A percentile compares a stretch with the other conserved stretches of the same genome.
phyloP scores from a whole-genome alignment of 768 basidiomycete genomes.

The Amanita thiersii region DNA sequence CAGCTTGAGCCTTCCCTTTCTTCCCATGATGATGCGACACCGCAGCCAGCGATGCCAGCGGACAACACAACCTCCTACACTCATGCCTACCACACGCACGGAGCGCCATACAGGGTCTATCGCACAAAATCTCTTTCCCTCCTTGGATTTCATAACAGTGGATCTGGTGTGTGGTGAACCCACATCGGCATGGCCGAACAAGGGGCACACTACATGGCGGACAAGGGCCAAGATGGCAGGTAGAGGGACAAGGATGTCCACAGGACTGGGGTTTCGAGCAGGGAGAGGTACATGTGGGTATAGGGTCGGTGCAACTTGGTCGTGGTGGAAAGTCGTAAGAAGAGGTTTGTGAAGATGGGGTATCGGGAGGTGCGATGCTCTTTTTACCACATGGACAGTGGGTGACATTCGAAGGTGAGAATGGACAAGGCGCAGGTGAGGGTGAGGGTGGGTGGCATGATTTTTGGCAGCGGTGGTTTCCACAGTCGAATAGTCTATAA shows the following conservation, averaged over 20 bases:
- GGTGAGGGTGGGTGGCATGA: slow-evolving; percentile 71
- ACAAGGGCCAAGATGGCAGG: slow-evolving; percentile 76
- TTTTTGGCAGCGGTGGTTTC: slow-evolving; percentile 62
- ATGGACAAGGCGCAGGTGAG: slow-evolving; percentile 56
- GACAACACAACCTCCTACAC: slow-evolving; percentile 83
- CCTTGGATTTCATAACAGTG: slow-evolving; percentile 42
- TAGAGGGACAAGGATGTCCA: slow-evolving; percentile 59
- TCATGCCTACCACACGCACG: slow-evolving; percentile 84
- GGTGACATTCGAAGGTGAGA: slow-evolving; percentile 56
- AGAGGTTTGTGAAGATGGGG: slow-evolving; percentile 16
- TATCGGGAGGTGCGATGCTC: slow-evolving; percentile 28
- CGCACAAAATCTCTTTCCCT: slow-evolving; percentile 64
- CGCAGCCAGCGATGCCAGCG: slow-evolving; percentile 58
- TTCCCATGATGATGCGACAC: slow-evolving; percentile 48
- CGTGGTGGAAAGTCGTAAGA: slow-evolving; percentile 33
- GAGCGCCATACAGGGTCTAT: slow-evolving; percentile 67
- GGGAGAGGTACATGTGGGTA: slow-evolving; percentile 68
- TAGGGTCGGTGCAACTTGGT: slow-evolving; percentile 56
- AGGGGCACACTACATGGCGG: slow-evolving; percentile 69
- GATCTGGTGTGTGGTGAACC: slow-evolving; percentile 48
- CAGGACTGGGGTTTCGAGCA: slow-evolving; percentile 70
- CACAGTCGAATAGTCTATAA: slow-evolving; percentile 66
- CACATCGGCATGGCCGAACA: slow-evolving; percentile 82
- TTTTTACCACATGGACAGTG: slow-evolving; percentile 81
- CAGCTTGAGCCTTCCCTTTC: slow-evolving; percentile 29